Base-by-base conservation (phyloP, 225 moss, liverwort and hornwort species). In the Ulota crispa region DNA sequence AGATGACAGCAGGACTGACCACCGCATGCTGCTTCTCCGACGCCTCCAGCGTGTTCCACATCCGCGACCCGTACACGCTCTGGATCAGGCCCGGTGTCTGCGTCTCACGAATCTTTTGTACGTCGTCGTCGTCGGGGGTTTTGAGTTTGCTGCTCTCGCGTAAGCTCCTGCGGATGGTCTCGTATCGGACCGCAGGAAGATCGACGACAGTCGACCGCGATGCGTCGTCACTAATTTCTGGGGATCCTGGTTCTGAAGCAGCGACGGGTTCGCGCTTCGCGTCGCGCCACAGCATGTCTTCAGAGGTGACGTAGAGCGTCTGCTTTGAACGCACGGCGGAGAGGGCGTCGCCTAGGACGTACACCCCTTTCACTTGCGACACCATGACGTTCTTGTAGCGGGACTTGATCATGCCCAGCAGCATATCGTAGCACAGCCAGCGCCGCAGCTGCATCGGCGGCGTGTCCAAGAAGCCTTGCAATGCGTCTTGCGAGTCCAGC, bases 341-440 rank as follows among this genome's bases (percentile, higher is more conserved):
- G n/a, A 96, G 83, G n/a, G 88, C 86, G 76, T 96, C 96, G 11
- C 94, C 94, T 19, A 92, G 75, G 9, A 96, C 72, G 61, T 89
- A 79, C n/a, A 93, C 94, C 9, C 93, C 94, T 75, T 87, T 83
- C 56, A 93, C 93, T 73, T 92, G 92, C 1, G 94, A 83, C 8
- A 95, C 54, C 4, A 94, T 83, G 13, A 92, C 92, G 37, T 81
- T 91, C 27, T 85, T 85, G 79, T 83, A 95, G 32, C 84, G 87
- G 0, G 78, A 78, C 80, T 88, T 92, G 70, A 95, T 80, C 92
- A 95, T 92, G 39, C 95, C 95, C 1, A 95, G 89, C 6, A 95
- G 82, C 92, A 95, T 91, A 66, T 94, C 90, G 26, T 95, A 94
- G 82, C 94, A 94, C 32, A 94, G 84, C 96, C 96, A 96, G 77